Conservation (phyloP, 441 rosid genomes). For the Populus trichocarpa region DNA sequence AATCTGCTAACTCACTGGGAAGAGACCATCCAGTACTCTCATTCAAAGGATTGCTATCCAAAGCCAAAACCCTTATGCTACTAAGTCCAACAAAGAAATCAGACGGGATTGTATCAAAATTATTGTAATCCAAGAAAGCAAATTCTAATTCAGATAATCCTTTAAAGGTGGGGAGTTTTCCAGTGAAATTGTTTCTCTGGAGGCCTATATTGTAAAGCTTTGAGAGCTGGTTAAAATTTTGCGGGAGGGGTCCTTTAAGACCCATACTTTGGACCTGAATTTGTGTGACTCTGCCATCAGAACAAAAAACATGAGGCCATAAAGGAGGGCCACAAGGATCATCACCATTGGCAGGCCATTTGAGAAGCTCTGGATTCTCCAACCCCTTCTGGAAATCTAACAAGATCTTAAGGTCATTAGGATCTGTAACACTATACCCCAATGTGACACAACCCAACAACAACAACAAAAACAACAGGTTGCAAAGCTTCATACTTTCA, state of each 20-base stretch:
- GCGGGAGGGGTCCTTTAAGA: constrained; percentile 45
- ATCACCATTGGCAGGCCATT: constrained; percentile 44
- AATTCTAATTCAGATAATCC: constrained; percentile 43
- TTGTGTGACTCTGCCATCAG: constrained; percentile 42
- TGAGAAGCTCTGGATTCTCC: constrained; percentile 51
- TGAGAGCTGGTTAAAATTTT: constrained; percentile 42
- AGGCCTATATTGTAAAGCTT: constrained; percentile 50
- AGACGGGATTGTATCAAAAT: constrained; percentile 41
- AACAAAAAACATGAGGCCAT: constrained; percentile 54
- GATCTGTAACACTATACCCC: constrained; percentile 37
- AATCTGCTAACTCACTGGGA: constrained; percentile 35
- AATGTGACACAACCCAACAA: constrained; percentile 19
- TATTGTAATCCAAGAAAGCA: constrained; percentile 46
- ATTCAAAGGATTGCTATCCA: constrained; percentile 48
- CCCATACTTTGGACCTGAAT: constrained; percentile 51
- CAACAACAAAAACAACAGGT: constrained; percentile 13
- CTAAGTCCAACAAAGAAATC: constrained; percentile 48
- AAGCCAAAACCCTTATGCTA: constrained; percentile 40
- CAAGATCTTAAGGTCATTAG: constrained; percentile 44
- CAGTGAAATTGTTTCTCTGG: constrained; percentile 43
- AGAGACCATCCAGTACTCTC: constrained; percentile 44
- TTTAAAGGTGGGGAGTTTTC: constrained; percentile 43
- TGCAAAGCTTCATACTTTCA: constrained; percentile 8
- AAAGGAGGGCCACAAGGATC: constrained; percentile 58
- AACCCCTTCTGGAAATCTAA: constrained; percentile 49